phyloP scores from a whole-genome alignment of 2,329 filamentous ascomycete genomes.

The Aspergillus puulaauensis region DNA sequence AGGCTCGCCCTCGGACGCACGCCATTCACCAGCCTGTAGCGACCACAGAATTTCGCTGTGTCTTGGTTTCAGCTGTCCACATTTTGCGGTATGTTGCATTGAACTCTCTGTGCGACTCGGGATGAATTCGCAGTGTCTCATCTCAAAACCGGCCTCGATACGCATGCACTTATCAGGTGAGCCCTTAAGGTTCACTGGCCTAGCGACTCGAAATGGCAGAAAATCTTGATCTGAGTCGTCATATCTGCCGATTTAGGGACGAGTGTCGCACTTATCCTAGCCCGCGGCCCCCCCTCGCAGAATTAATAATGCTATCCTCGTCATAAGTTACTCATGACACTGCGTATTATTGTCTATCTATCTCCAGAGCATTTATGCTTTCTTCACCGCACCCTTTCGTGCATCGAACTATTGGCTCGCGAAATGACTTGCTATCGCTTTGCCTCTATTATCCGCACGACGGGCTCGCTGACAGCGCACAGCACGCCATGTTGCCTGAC shows the following conservation, averaged over 20 bases:
- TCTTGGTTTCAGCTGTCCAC: background rate
- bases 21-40: background rate
- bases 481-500: slow-evolving; percentile 3
- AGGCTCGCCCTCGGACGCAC: background rate
- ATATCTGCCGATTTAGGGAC: slow-evolving; percentile 8
- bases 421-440: background rate
- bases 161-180: background rate
- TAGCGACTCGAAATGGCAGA: background rate
- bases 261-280: slow-evolving; percentile 13
- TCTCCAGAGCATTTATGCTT: background rate
- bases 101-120: background rate
- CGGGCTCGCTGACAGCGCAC: background rate
- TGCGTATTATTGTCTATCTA: background rate
- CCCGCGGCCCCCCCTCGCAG: slow-evolving; percentile 1
- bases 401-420: slow-evolving; percentile 17
- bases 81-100: background rate
- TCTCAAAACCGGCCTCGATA: background rate
- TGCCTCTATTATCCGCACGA: background rate
- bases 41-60: background rate
- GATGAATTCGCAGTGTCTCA: background rate
- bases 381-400: slow-evolving; percentile 19
- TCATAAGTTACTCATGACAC: background rate
- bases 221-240: slow-evolving; percentile 15
- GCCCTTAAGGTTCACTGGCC: no score
- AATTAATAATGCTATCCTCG: slow-evolving; percentile 3